Conservation (phyloP, 2,329 filamentous ascomycete genomes). For the Cordyceps pruinosa region DNA sequence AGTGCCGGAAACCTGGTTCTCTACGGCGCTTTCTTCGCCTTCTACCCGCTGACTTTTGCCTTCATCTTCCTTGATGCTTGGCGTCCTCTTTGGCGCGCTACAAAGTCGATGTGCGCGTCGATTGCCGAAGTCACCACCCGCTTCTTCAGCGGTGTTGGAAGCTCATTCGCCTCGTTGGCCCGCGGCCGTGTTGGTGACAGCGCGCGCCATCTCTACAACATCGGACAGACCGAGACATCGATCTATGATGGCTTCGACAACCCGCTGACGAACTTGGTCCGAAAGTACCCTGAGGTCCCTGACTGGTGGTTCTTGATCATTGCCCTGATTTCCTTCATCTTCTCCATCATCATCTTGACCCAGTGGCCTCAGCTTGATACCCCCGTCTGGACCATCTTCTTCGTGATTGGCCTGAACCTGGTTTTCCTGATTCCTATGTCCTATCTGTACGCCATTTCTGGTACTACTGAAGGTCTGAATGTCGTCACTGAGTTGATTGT, state of each 20-base stretch:
- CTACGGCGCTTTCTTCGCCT: constrained; percentile 26
- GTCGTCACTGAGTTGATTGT: constrained; percentile 38
- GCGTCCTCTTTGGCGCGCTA: constrained; percentile 13
- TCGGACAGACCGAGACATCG: constrained; percentile 28
- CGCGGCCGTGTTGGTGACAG: constrained; percentile 29
- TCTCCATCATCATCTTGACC: constrained; percentile 26
- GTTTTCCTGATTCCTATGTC: constrained; percentile 35
- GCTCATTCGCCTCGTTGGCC: constrained; percentile 21
- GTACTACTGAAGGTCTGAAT: constrained; percentile 38
- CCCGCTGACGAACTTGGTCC: constrained; percentile 36
- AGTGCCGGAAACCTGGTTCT: constrained; percentile 25
- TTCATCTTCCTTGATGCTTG: constrained; percentile 30
- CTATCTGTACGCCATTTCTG: constrained; percentile 34
- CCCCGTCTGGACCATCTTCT: constrained; percentile 25
- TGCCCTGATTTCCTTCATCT: constrained; percentile 22
- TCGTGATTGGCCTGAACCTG: constrained; percentile 29
- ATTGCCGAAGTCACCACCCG: background rate
- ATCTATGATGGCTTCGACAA: constrained; percentile 37
- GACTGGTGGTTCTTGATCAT: constrained; percentile 39
- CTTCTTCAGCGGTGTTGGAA: constrained; percentile 17
- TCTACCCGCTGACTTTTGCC: constrained; percentile 28
- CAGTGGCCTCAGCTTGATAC: constrained; percentile 23
- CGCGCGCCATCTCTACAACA: constrained; percentile 29
- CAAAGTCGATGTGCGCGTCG: constrained; percentile 4
- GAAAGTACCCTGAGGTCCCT: constrained; percentile 38